phyloP scores from a whole-genome alignment of 176 grass and related monocot species.

The Echinochloa phyllopogon region DNA sequence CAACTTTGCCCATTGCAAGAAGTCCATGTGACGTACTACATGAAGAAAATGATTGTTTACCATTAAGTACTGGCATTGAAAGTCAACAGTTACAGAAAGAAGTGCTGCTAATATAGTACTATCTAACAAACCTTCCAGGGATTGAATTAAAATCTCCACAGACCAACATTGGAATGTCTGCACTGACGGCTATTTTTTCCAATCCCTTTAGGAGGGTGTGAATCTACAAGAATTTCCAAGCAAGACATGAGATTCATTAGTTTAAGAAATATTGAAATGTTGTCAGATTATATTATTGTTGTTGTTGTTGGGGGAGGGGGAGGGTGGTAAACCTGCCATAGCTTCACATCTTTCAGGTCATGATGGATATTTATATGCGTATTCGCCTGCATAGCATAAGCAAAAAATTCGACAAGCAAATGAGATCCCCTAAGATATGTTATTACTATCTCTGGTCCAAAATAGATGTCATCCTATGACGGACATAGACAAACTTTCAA shows the following conservation, averaged over 20 bases:
- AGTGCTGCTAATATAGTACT: background rate
- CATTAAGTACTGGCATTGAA: conserved; percentile 22
- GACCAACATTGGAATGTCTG: conserved; percentile 94
- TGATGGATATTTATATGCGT: conserved; percentile 89
- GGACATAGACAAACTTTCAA: background rate
- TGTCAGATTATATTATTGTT: background rate
- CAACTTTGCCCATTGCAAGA: conserved; percentile 85
- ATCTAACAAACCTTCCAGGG: conserved; percentile 73
- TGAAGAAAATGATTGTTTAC: conserved; percentile 15
- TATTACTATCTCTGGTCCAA: background rate
- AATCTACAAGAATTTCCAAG: conserved; percentile 51
- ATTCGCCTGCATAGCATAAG: conserved; percentile 67
- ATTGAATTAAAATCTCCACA: conserved; percentile 93
- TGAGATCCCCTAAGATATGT: background rate
- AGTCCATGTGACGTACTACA: conserved; percentile 79
- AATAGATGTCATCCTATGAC: background rate
- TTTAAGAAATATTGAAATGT: conserved; percentile 14
- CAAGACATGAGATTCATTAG: conserved; percentile 14
- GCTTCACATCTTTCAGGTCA: conserved; percentile 87
- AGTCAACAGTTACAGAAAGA: conserved; percentile 1
- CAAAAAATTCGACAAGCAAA: conserved; percentile 37
- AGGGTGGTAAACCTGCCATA: conserved; percentile 74
- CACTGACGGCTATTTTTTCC: conserved; percentile 93
- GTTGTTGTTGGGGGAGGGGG: background rate
- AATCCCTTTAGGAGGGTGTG: conserved; percentile 91